These are phyloP conservation scores for Amauroascus niger DNA, from an alignment of 2,329 filamentous ascomycete species.

Conservation along the genomic window DNA sequence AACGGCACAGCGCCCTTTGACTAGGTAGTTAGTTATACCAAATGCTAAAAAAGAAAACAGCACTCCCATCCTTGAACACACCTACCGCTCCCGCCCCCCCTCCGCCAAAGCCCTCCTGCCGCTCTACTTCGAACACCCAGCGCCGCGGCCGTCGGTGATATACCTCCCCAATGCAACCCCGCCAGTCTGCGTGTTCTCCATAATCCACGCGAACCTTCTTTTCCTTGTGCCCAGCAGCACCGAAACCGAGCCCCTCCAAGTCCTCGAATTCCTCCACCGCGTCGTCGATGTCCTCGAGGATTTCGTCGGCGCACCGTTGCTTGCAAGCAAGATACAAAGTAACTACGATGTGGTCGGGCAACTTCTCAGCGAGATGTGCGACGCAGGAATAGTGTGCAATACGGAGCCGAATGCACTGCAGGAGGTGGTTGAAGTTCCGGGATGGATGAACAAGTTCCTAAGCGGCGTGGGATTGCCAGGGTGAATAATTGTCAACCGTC, in stretches of 20 bases:
- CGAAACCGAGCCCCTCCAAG: conserved; percentile 79
- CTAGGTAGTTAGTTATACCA: no score
- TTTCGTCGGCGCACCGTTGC: conserved; percentile 77
- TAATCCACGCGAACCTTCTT: conserved; percentile 76
- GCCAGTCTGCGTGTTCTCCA: conserved; percentile 77
- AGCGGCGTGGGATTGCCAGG: conserved; percentile 77
- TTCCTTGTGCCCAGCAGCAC: conserved; percentile 75
- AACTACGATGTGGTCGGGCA: conserved; percentile 93
- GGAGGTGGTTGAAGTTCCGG: conserved; percentile 85
- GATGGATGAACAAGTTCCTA: conserved; percentile 77
- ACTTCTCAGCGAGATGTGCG: conserved; percentile 89
- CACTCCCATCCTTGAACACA: conserved; percentile 75
- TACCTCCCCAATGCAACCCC: conserved; percentile 75
- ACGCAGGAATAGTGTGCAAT: conserved; percentile 77
- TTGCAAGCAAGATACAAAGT: conserved; percentile 75
- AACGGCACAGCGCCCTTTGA: conserved; percentile 6
- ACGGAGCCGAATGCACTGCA: conserved; percentile 88
- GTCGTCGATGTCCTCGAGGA: conserved; percentile 88
- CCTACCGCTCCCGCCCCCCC: conserved; percentile 73
- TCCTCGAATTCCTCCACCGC: conserved; percentile 89
- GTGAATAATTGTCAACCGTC: conserved; percentile 40
- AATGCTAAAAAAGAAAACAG: conserved; percentile 42
- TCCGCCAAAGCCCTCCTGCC: conserved; percentile 67
- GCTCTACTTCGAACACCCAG: conserved; percentile 73
- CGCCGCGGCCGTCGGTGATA: conserved; percentile 74